phyloP scores from a whole-genome alignment of 2,329 filamentous ascomycete genomes.

The Aspergillus thermomutatus region DNA sequence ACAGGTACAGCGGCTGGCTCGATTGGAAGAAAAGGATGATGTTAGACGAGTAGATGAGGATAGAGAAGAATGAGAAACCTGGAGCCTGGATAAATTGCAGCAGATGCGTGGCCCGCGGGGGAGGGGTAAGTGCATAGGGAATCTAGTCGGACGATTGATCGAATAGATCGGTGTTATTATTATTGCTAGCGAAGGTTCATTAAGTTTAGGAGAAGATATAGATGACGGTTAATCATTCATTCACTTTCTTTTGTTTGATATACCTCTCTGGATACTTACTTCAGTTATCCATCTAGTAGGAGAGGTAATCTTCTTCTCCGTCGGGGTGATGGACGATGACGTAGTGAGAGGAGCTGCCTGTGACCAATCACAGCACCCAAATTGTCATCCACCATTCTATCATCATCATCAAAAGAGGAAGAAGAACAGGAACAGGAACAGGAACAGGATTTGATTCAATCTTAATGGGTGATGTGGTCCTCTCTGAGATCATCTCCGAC shows the following conservation, averaged over 20 bases:
- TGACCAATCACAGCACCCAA: not conserved
- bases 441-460: no score
- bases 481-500: not conserved
- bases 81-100: not conserved
- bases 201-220: no score
- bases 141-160: not conserved
- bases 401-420: no score
- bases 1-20: slow-evolving; percentile 17
- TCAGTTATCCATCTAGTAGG: no score
- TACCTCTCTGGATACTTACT: no score
- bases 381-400: not conserved
- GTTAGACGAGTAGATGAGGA: slow-evolving; percentile 4
- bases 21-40: not conserved
- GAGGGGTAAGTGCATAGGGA: slow-evolving; percentile 17
- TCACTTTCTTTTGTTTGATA: not conserved
- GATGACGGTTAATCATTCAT: not conserved
- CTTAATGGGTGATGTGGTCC: not conserved
- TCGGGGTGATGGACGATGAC: not conserved
- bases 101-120: slow-evolving; percentile 8
- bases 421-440: no score
- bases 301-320: no score
- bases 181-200: not conserved
- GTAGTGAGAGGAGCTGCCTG: not conserved
- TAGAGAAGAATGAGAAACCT: slow-evolving; percentile 10
- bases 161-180: not conserved